Evolutionary conservation across 306 rosid species (phyloP).

Genomic region (Fragaria iinumae): DNA sequence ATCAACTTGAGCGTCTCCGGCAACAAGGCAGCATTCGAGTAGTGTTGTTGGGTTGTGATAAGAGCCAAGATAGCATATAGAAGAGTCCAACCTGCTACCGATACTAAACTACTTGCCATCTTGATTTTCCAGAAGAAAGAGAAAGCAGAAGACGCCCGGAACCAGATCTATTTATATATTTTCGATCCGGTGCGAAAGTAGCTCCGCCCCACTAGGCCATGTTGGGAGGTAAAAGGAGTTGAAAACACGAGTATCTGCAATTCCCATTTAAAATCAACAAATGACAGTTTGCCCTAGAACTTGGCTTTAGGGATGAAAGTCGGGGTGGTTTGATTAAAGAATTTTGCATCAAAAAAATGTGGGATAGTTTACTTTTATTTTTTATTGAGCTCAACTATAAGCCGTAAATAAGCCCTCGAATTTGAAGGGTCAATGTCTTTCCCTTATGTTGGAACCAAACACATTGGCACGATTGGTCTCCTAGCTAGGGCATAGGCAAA

Average conservation of each 20-base stretch:
- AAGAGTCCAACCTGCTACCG: not conserved
- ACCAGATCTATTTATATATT: not conserved
- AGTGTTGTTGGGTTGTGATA: not conserved
- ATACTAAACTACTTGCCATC: not conserved
- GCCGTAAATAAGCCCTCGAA: no score
- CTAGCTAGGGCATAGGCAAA: no score
- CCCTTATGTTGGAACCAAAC: no score
- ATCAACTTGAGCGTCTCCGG: constrained; percentile 26
- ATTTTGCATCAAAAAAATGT: no score
- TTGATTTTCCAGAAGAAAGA: not conserved
- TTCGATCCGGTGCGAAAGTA: not conserved
- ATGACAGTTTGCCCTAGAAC: not conserved
- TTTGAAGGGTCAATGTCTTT: no score
- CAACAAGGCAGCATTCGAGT: constrained; percentile 31
- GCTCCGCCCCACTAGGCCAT: not conserved
- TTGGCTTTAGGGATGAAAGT: not conserved
- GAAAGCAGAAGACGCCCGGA: not conserved
- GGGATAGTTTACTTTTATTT: no score
- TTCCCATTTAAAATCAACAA: not conserved
- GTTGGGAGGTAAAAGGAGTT: not conserved
- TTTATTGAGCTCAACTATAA: no score
- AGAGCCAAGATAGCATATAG: not conserved
- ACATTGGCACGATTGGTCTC: no score
- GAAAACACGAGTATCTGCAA: not conserved
- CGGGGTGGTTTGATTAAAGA: no score